Percentiles rank a stretch among this genome's conserved stretches.
Evolutionary conservation across 2,329 filamentous ascomycete genomes (phyloP).

Genomic region (Beauveria varroae): DNA sequence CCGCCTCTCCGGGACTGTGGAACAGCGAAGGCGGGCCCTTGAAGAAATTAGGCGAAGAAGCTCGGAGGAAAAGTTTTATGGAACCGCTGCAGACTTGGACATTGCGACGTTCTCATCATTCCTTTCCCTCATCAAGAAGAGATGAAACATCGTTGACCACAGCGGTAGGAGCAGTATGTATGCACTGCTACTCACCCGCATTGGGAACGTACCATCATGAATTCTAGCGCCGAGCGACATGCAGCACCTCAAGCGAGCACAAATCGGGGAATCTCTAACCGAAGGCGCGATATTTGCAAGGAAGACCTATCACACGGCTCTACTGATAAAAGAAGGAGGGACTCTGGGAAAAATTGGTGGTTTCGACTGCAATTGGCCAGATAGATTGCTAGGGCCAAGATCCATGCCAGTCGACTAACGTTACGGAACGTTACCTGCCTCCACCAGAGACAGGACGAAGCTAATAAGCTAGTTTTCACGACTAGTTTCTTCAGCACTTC

Average conservation of each 20-base stretch:
- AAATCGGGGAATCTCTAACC: not conserved
- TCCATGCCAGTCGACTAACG: not conserved
- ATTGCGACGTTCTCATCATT: not conserved
- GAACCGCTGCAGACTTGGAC: not conserved
- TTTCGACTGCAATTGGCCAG: not conserved
- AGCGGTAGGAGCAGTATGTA: too few species aligned
- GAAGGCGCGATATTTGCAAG: too few species aligned
- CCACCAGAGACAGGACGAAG: not conserved
- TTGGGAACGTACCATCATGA: too few species aligned
- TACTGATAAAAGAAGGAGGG: not conserved
- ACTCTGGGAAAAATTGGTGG: not conserved
- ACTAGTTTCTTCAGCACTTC: not conserved
- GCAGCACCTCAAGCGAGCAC: not conserved
- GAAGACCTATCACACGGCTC: too few species aligned
- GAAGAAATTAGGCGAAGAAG: not conserved
- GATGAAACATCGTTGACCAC: not conserved
- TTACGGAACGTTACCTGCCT: constrained; percentile 1
- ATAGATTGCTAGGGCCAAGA: not conserved
- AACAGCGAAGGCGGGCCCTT: not conserved
- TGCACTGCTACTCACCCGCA: too few species aligned
- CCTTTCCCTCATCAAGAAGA: not conserved
- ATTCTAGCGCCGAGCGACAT: too few species aligned
- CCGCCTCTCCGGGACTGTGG: not conserved
- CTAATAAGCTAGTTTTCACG: too few species aligned
- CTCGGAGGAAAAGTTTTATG: not conserved